These are phyloP conservation scores for Globisporangium cystogenes DNA, from an alignment of 352 stramenopile species.

Conservation along the genomic window DNA sequence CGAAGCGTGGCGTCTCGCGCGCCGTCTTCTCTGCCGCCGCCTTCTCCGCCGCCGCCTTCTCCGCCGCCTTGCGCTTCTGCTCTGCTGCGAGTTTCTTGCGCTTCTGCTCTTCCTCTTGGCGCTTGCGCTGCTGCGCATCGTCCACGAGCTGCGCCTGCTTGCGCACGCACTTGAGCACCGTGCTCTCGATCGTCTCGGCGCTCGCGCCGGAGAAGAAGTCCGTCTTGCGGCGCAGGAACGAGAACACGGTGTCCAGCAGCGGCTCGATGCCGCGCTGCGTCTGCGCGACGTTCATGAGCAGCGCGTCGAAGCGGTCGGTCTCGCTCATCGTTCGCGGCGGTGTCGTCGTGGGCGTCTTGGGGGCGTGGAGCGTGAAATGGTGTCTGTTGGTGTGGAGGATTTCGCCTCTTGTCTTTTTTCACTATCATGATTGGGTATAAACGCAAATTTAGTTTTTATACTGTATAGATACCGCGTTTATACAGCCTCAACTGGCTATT, in stretches of 20 bases:
- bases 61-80: constrained; percentile 37
- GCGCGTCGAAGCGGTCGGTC: constrained; percentile 87
- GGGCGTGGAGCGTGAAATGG: constrained; percentile 3
- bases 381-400: not conserved
- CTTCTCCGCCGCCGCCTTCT: constrained; percentile 18
- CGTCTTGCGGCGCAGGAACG: constrained; percentile 97
- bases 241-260: constrained; percentile 97
- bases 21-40: constrained; percentile 10
- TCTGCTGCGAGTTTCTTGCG: constrained; percentile 56
- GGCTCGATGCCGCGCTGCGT: constrained; percentile 97
- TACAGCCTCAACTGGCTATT: too few relatives aligned
- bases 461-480: too few relatives aligned
- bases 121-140: constrained; percentile 71
- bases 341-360: not conserved
- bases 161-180: constrained; percentile 85
- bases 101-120: constrained; percentile 80
- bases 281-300: constrained; percentile 98
- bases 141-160: constrained; percentile 89
- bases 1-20: constrained; percentile 54
- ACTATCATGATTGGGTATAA: too few relatives aligned
- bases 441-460: too few relatives aligned
- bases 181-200: constrained; percentile 70
- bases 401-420: too few relatives aligned
- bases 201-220: constrained; percentile 96
- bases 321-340: constrained; percentile 40